Base-by-base conservation (phyloP, 1,284 basidiomycete genomes). In the Amylostereum areolatum region DNA sequence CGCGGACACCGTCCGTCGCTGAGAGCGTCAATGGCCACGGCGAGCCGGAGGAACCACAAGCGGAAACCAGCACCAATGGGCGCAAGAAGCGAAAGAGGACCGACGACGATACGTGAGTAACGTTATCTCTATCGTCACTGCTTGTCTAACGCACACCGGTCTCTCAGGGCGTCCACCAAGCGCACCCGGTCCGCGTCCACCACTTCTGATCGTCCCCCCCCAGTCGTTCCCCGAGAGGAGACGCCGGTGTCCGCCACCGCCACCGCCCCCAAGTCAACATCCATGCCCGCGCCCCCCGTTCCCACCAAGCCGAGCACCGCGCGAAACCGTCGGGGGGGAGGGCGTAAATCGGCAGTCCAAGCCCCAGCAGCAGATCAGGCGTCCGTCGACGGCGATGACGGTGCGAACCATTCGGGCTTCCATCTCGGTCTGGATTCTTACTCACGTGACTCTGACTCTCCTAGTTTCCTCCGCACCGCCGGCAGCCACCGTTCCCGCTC, bases 31-130 rank as follows among this genome's bases (percentile, higher is more conserved):
- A 51, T 32, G 55, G 67, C 37, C 64, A 67, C 51, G 65, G 63
- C 18, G 70, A 71, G 30, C 56, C 56, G 12, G 74, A 80, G 48
- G 74, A 75, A 10, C 25, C 25, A 25, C 75, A 79, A 18, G 54
- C 53, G 10, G 78, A 81, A 28, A 60, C 63, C 27, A 66, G 59
- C 24, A 59, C 67, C 12, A 71, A 62, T 48, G 66, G 64, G 51
- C 76, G 78, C 57, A 88, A 79, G 69, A 90, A 89, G 66, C 78
- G 87, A 63, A 90, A 88, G 63, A 77, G 85, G 45, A 67, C 67
- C 36, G 84, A 85, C 34, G 85, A 87, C 47, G 85, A 89, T 56
- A 63, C 61, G 86, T 88, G 57, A 66, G 83, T 46, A 24, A 54
- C 50, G 48, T 41, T 46, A 52, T 27, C 40, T 44, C 18, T 46